Base-by-base conservation (phyloP, 306 rosid species). In the Sophora flavescens region DNA sequence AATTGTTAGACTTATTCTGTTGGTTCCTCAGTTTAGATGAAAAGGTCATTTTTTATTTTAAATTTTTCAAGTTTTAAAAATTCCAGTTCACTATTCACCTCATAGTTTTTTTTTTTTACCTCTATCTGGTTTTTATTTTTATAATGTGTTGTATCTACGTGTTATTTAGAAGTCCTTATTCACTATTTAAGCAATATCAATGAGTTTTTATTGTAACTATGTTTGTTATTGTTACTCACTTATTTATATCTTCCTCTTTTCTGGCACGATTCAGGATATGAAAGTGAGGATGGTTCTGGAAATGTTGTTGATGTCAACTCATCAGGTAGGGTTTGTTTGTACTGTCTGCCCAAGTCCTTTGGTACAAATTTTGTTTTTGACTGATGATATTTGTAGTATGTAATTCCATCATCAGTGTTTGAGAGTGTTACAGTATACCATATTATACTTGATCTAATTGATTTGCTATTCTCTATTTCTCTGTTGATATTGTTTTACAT, bases 261-360 rank as follows among this genome's bases (percentile, higher is more conserved):
- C 50, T 69, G 68, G n/a, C 45, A 26, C 65, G 5, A 69, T 83
- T 64, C 83, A 89, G 97, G 98, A 69, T 88, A 88, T 82, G 71
- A 74, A 75, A 84, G 90, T 63, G 98, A 88, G 88, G 97, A 91
- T 78, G 72, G 89, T 88, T 90, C 96, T 28, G 90, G 64, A 42
- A 82, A 84, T 18, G 96, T 83, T 18, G 76, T 82, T 83, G 89
- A 86, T 70, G 78, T 61, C 44, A 84, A 87, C 77, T 68, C 85
- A 5, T 65, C 91, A 67, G 96, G 93, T 91, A 68, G 30, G 79
- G 38, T 57, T 83, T 83, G 51, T 70, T 66, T 60, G 30, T 7
- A 36, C 51, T 69, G 51, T 77, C 59, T 63, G 33, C 76, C 52
- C 30, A 81, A 69, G 66, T 68, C 78, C 64, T 77, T 41, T 17